These are phyloP conservation scores for Rhizopus delemar DNA, from an alignment of 371 early-diverging fungal genomes.

Conservation along the genomic window DNA sequence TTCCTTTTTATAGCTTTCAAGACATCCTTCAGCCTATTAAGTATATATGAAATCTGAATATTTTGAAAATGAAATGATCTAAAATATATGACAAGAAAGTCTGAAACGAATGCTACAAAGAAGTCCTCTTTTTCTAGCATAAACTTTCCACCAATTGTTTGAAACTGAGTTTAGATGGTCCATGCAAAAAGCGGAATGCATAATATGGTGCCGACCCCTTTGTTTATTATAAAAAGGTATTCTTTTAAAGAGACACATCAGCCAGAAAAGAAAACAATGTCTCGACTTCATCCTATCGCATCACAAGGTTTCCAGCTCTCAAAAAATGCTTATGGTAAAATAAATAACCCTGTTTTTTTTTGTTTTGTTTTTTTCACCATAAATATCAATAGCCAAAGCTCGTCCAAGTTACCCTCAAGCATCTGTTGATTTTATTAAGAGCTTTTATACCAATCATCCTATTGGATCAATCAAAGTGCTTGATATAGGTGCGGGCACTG, in stretches of 20 bases:
- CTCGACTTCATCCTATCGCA: constrained; percentile 5
- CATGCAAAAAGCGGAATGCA: neutral
- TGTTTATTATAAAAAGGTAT: neutral
- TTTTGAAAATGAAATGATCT: no score
- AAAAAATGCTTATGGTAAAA: constrained; percentile 11
- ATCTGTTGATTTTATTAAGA: constrained; percentile 19
- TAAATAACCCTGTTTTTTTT: neutral
- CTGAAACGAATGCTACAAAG: no score
- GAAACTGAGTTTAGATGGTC: neutral
- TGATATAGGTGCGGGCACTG: constrained; percentile 44
- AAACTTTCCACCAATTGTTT: no score
- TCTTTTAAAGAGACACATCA: neutral
- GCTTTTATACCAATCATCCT: constrained; percentile 7
- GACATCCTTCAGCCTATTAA: no score
- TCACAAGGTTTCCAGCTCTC: constrained; percentile 13
- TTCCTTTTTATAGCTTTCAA: no score
- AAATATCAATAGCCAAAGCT: constrained; percentile 18
- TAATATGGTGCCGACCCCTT: neutral
- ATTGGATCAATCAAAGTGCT: constrained; percentile 11
- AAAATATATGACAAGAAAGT: no score
- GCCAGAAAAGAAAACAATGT: neutral
- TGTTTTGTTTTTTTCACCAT: no score
- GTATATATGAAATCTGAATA: no score
- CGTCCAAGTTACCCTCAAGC: constrained; percentile 35
- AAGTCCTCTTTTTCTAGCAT: no score